phyloP scores from a whole-genome alignment of 306 rosid genomes.

The Trifolium dubium region DNA sequence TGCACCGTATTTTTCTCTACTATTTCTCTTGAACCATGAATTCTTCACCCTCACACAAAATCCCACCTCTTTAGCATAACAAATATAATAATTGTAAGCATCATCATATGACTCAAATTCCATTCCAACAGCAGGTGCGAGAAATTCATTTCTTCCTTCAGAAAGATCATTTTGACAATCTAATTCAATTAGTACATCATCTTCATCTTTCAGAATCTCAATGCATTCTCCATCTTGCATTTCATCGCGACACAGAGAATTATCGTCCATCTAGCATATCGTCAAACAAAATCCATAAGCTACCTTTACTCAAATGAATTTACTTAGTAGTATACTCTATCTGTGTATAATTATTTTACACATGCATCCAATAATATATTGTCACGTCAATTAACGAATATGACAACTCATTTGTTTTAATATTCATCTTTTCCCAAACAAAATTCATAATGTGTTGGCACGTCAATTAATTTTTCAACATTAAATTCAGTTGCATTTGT shows the following conservation, averaged over 20 bases:
- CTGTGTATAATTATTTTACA: no score
- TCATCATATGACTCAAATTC: constrained; percentile 95
- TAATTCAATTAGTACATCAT: constrained; percentile 50
- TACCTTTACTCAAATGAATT: constrained; percentile 11
- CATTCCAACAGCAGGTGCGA: constrained; percentile 88
- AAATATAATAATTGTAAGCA: constrained; percentile 87
- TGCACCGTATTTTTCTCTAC: constrained; percentile 94
- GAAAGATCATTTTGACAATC: constrained; percentile 58
- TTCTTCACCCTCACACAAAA: constrained; percentile 94
- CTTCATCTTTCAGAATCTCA: constrained; percentile 61
- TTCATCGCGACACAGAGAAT: constrained; percentile 54
- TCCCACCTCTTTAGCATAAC: constrained; percentile 94
- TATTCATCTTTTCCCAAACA: no score
- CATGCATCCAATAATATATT: no score
- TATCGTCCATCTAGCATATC: constrained; percentile 69
- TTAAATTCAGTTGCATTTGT: no score
- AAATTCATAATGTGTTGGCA: no score
- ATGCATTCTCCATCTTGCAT: constrained; percentile 58
- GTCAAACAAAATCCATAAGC: constrained; percentile 34
- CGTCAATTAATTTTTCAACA: no score
- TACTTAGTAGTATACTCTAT: no score
- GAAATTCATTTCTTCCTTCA: constrained; percentile 74
- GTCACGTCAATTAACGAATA: no score
- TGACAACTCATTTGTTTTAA: no score
- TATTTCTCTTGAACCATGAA: constrained; percentile 95